Base-by-base conservation (phyloP, 306 rosid species). In the Cicer arietinum region DNA sequence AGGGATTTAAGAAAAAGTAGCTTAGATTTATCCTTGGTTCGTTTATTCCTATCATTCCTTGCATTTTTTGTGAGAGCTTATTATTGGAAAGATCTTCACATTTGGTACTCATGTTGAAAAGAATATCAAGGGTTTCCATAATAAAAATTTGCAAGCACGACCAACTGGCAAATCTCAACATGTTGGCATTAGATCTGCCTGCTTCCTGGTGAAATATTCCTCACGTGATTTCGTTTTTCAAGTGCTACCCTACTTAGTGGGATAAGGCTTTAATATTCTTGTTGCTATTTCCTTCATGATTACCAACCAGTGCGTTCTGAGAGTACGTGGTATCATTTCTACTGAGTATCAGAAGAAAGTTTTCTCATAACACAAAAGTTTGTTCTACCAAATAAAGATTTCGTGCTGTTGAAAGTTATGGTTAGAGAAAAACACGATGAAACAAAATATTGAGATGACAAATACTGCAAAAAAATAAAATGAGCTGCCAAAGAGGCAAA, bases 51-150 rank as follows among this genome's bases (percentile, higher is more conserved):
- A 52, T 17, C 45, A 61, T 50, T 66, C 58, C 16, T 62, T 1
- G 44, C 48, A 40, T 69, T 61, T 58, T n/a, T n/a, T n/a, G n/a
- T n/a, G n/a, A n/a, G n/a, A n/a, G n/a, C n/a, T n/a, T n/a, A n/a
- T n/a, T n/a, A n/a, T n/a, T n/a, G n/a, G n/a, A n/a, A 70, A 52
- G 7, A 57, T 47, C 7, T 77, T 69, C 12, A 59, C 59, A 69
- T 42, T 59, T 48, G 53, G 52, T 48, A 69, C 63, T 17, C 6
- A 5, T 50, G 37, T 69, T 37, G 50, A 53, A 67, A 45, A 41
- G 48, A 57, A 67, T 45, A 45, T 39, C 11, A 25, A 67, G 37
- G 37, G 53, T 45, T 54, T 25, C 35, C 35, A 25, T 25, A 25
- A 25, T 25, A 25, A 4, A 25, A 25, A 25, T 25, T 25, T 25